Evolutionary conservation across 495 filamentous ascomycete genomes (phyloP).

Genomic region (Oidiodendron maius): DNA sequence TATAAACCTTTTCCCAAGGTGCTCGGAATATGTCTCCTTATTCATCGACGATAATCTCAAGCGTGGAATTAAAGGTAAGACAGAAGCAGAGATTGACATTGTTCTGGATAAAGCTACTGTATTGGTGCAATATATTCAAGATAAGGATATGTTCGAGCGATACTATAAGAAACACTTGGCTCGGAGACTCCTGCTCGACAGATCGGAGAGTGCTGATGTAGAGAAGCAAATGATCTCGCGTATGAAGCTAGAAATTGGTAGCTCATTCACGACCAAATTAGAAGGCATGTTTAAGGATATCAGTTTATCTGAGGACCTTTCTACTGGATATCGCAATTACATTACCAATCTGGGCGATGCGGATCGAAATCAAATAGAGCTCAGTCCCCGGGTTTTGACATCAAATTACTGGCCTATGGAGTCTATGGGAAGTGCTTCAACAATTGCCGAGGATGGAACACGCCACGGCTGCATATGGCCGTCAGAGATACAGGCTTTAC

Average conservation of each 20-base stretch:
- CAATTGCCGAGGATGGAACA: constrained; percentile 37
- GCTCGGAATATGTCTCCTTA: constrained; percentile 88
- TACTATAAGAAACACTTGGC: constrained; percentile 99
- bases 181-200: constrained; percentile 75
- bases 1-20: constrained; percentile 78
- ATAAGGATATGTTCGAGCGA: constrained; percentile 93
- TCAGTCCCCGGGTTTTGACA: constrained; percentile 81
- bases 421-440: constrained; percentile 51
- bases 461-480: constrained; percentile 62
- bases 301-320: constrained; percentile 82
- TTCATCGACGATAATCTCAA: constrained; percentile 98
- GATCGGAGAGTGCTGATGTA: constrained; percentile 79
- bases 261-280: constrained; percentile 84
- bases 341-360: constrained; percentile 56
- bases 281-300: constrained; percentile 99
- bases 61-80: constrained; percentile 88
- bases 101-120: constrained; percentile 88
- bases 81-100: constrained; percentile 79
- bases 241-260: constrained; percentile 94
- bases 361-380: constrained; percentile 64
- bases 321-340: constrained; percentile 64
- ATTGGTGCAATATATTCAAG: constrained; percentile 76
- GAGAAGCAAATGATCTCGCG: constrained; percentile 94
- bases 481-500: constrained; percentile 64
- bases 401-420: constrained; percentile 93